A percentile compares a stretch with the other conserved stretches of the same genome.
Evolutionary conservation across 1,139 yeast species (phyloP).

Genomic region (Saccharomycopsis crataegensis): DNA sequence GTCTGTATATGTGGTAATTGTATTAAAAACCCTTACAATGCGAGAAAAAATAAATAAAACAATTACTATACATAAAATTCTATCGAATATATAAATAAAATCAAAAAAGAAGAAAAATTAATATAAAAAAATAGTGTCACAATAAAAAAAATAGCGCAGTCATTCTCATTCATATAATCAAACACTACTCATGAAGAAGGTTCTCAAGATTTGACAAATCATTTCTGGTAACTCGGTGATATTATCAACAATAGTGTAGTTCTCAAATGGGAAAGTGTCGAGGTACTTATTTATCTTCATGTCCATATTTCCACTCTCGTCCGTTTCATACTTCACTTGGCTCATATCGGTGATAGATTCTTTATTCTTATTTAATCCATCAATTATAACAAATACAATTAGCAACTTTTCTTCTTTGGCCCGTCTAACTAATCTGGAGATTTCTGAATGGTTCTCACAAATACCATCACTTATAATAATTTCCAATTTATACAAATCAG

Average conservation of each 20-base stretch:
- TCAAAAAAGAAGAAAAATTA: neutral
- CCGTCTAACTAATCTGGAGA: slow-evolving; percentile 75
- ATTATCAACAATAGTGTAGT: slow-evolving; percentile 87
- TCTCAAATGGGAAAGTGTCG: slow-evolving; percentile 95
- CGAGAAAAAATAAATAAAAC: neutral
- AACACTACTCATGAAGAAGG: slow-evolving; percentile 49
- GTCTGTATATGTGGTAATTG: neutral
- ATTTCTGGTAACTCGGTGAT: slow-evolving; percentile 87
- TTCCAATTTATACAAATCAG: slow-evolving; percentile 88
- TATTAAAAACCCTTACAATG: neutral
- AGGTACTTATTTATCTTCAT: slow-evolving; percentile 77
- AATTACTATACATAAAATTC: neutral
- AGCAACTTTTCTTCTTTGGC: slow-evolving; percentile 91
- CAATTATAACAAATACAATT: slow-evolving; percentile 92
- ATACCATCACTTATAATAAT: slow-evolving; percentile 94
- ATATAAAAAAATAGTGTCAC: neutral
- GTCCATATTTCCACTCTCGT: slow-evolving; percentile 60
- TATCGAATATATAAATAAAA: neutral
- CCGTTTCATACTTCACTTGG: slow-evolving; percentile 74
- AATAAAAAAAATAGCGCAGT: neutral
- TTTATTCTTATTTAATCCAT: slow-evolving; percentile 66
- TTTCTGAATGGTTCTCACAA: slow-evolving; percentile 85
- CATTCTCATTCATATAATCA: slow-evolving; percentile 5
- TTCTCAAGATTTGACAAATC: slow-evolving; percentile 82
- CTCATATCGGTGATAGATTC: slow-evolving; percentile 93